These are phyloP conservation scores for Amorphotheca resinae DNA, from an alignment of 495 filamentous ascomycete species.

Conservation along the genomic window DNA sequence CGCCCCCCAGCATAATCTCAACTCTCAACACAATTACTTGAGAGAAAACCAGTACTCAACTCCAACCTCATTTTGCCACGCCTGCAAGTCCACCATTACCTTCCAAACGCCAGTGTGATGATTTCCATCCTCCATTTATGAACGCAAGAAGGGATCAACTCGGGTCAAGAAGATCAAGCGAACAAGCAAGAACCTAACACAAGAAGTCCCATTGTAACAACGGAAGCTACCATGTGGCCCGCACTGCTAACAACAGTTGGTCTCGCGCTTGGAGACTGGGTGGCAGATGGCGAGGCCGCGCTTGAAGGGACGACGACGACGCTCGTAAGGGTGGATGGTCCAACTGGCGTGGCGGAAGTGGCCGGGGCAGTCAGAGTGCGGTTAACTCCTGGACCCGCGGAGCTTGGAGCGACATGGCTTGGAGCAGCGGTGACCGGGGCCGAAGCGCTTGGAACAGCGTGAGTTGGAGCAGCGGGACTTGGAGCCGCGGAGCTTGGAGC, in stretches of 20 bases:
- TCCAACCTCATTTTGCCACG: not conserved
- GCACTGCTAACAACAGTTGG: slow-evolving; percentile 17
- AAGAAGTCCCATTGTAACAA: slow-evolving; percentile 29
- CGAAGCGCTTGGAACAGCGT: too few relatives aligned
- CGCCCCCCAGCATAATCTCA: not conserved
- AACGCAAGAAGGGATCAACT: not conserved
- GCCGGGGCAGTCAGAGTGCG: slow-evolving; percentile 16
- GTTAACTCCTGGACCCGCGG: too few relatives aligned
- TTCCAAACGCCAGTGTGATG: not conserved
- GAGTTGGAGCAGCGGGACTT: not conserved
- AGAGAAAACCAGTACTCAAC: slow-evolving; percentile 19
- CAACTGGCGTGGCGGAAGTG: slow-evolving; percentile 29
- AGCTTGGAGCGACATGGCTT: too few relatives aligned
- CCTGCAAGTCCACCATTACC: too few relatives aligned
- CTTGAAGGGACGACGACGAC: slow-evolving; percentile 11
- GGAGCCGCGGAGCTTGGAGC: slow-evolving; percentile 9
- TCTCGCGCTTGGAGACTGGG: slow-evolving; percentile 19
- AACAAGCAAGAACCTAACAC: slow-evolving; percentile 32
- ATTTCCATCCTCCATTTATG: not conserved
- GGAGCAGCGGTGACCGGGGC: too few relatives aligned
- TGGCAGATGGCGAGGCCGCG: slow-evolving; percentile 12
- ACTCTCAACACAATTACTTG: not conserved
- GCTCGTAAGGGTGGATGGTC: slow-evolving; percentile 26
- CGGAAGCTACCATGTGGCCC: slow-evolving; percentile 27
- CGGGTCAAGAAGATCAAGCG: slow-evolving; percentile 1